phyloP scores from a whole-genome alignment of 2,329 filamentous ascomycete species.

The Penicillium decumbens region DNA sequence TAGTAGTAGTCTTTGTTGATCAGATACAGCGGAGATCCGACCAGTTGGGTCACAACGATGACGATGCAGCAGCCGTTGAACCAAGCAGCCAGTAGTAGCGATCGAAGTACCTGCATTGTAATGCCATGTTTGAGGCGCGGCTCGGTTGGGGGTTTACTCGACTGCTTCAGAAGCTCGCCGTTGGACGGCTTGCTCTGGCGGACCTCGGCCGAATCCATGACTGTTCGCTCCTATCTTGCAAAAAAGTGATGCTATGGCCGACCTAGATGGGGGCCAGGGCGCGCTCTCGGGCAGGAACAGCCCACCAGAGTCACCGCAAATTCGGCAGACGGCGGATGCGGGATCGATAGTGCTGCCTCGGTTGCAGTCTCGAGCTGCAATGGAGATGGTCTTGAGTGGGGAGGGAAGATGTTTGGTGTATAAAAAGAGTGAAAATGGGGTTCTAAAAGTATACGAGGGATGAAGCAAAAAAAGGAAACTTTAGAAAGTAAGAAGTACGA shows the following conservation, averaged over 20 bases:
- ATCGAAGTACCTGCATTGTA: conserved; percentile 44
- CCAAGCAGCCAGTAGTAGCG: conserved; percentile 44
- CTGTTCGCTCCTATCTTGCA: not conserved
- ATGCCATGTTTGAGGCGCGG: conserved; percentile 44
- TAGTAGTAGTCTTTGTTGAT: conserved; percentile 60
- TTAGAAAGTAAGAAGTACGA: not conserved
- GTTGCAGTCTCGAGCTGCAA: conserved; percentile 1
- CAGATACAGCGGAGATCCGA: conserved; percentile 58
- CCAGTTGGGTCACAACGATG: conserved; percentile 54
- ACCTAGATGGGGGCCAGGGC: not conserved
- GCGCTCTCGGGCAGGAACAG: not conserved
- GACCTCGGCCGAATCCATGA: conserved; percentile 33
- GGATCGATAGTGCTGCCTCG: conserved; percentile 5
- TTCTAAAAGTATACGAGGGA: not conserved
- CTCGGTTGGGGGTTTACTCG: conserved; percentile 23
- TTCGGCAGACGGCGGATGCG: conserved; percentile 12
- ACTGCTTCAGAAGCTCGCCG: conserved; percentile 15
- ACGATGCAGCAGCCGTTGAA: conserved; percentile 41
- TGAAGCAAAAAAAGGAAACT: not conserved
- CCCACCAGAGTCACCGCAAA: not conserved
- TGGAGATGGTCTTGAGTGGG: not conserved
- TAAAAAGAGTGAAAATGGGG: not conserved
- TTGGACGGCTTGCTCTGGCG: conserved; percentile 30
- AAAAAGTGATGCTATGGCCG: not conserved
- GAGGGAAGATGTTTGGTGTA: not conserved